These are phyloP conservation scores for Talaromyces islandicus DNA, from an alignment of 2,329 filamentous ascomycete genomes.

Conservation along the genomic window DNA sequence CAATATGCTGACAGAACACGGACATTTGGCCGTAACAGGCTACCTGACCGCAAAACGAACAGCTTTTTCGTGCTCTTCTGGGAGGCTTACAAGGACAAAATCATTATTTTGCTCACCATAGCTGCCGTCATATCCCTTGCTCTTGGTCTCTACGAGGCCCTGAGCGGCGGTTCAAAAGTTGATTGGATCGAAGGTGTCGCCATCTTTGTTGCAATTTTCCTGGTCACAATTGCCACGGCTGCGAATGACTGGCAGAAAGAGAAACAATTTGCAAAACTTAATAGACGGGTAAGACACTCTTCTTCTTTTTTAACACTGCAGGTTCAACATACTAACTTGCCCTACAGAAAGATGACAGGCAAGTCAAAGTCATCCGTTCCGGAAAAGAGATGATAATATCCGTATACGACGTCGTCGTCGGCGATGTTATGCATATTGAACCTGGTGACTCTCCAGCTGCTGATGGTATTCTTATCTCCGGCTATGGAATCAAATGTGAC, in stretches of 20 bases:
- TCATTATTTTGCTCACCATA: slow-evolving; percentile 63
- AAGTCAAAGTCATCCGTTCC: slow-evolving; percentile 62
- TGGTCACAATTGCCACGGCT: slow-evolving; percentile 58
- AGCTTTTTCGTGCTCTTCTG: slow-evolving; percentile 57
- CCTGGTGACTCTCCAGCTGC: slow-evolving; percentile 66
- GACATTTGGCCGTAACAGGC: slow-evolving; percentile 54
- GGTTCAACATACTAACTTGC: slow-evolving; percentile 1
- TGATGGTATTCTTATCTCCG: slow-evolving; percentile 63
- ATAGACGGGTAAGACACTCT: slow-evolving; percentile 36
- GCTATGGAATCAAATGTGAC: slow-evolving; percentile 63
- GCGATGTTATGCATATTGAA: slow-evolving; percentile 63
- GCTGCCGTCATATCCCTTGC: slow-evolving; percentile 64
- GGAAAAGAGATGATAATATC: slow-evolving; percentile 60
- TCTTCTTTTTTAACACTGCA: neutral
- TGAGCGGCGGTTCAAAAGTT: slow-evolving; percentile 45
- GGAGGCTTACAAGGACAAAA: slow-evolving; percentile 68
- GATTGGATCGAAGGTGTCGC: slow-evolving; percentile 66
- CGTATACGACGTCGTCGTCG: slow-evolving; percentile 61
- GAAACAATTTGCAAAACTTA: slow-evolving; percentile 58
- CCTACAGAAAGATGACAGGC: slow-evolving; percentile 57
- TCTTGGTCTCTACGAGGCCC: slow-evolving; percentile 63
- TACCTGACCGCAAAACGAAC: slow-evolving; percentile 60
- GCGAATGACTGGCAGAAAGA: slow-evolving; percentile 65
- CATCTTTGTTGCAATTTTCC: slow-evolving; percentile 59
- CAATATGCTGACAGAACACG: slow-evolving; percentile 53